phyloP scores from a whole-genome alignment of 1,284 basidiomycete genomes.

The Inonotus hispidus region DNA sequence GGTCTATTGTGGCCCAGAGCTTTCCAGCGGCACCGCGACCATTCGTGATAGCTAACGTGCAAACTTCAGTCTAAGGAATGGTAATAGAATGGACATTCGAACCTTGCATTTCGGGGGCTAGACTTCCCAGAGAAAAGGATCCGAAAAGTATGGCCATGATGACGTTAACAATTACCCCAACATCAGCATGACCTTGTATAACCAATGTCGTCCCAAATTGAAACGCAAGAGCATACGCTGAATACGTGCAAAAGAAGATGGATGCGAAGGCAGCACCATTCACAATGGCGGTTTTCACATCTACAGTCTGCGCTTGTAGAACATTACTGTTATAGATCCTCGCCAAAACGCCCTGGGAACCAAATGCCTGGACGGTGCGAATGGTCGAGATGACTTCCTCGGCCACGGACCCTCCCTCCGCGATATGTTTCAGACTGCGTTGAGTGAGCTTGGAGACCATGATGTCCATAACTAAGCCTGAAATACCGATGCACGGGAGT shows the following conservation, averaged over 20 bases:
- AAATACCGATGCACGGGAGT: constrained; percentile 80
- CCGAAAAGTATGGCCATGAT: constrained; percentile 85
- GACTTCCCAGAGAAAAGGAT: constrained; percentile 77
- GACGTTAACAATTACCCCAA: constrained; percentile 79
- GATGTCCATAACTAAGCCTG: constrained; percentile 77
- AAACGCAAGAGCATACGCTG: constrained; percentile 70
- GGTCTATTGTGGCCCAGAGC: constrained; percentile 88
- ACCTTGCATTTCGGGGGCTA: constrained; percentile 83
- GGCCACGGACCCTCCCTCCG: constrained; percentile 80
- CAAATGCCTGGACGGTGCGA: constrained; percentile 91
- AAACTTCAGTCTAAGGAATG: too few species aligned
- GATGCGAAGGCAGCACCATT: constrained; percentile 64
- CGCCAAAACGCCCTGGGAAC: constrained; percentile 66
- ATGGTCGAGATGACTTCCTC: constrained; percentile 93
- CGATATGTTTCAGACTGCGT: constrained; percentile 69
- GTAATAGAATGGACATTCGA: not conserved
- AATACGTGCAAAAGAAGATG: constrained; percentile 82
- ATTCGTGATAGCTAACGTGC: constrained; percentile 63
- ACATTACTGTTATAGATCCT: constrained; percentile 69
- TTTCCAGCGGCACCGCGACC: constrained; percentile 92
- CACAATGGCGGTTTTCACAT: constrained; percentile 61
- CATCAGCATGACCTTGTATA: constrained; percentile 48
- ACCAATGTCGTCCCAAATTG: constrained; percentile 82
- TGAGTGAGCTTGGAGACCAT: constrained; percentile 69
- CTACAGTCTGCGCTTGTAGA: constrained; percentile 47